Base-by-base conservation (phyloP, 139 green algal species). In the Marvania coccoides region DNA sequence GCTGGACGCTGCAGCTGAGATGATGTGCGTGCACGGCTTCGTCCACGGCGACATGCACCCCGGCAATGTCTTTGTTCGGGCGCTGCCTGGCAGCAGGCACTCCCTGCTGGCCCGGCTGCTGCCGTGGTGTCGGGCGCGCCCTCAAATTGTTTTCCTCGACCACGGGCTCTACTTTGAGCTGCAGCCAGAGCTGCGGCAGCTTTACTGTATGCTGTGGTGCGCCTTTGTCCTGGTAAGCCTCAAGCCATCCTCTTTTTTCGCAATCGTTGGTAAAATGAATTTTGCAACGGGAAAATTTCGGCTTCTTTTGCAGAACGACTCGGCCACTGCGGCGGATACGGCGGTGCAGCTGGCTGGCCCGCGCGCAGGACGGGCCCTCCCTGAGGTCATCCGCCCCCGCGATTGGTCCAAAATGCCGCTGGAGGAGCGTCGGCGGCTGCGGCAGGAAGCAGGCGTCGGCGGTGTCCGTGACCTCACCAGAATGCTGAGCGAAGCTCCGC, bases 121-220 rank as follows among this genome's bases (percentile, higher is more conserved):
- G n/a, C 60, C 75, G 0, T 72, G 82, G 47, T 70, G 57, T 10
- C 69, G 71, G 53, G 69, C 76, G 23, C 53, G 74, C 12, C 87
- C 85, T 28, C 78, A 96, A 73, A 46, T 96, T 7, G 85, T 96
- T 24, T 69, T 96, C 48, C 79, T 95, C 30, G 90, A 96, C 60
- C 90, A 96, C 51, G 90, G 90, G 5, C 77, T 85, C 0, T 95
- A 95, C 69, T 42, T 90, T 6, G n/a, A 68, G 0, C 68, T 94
- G 37, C 45, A 48, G 3, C 71, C 81, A 9, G 24, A 72, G 33
- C 63, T 93, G 54, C 66, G 88, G 7, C 67, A 76, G 62, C 62
- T 78, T 62, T 90, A 90, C 58, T 91, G 83, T 65, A 81, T 88
- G 65, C 77, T 91, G 36, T 77, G 71, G 71, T 47, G 63, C 35